These are phyloP conservation scores for Malassezia brasiliensis DNA, from an alignment of 1,284 basidiomycete species.

Conservation along the genomic window DNA sequence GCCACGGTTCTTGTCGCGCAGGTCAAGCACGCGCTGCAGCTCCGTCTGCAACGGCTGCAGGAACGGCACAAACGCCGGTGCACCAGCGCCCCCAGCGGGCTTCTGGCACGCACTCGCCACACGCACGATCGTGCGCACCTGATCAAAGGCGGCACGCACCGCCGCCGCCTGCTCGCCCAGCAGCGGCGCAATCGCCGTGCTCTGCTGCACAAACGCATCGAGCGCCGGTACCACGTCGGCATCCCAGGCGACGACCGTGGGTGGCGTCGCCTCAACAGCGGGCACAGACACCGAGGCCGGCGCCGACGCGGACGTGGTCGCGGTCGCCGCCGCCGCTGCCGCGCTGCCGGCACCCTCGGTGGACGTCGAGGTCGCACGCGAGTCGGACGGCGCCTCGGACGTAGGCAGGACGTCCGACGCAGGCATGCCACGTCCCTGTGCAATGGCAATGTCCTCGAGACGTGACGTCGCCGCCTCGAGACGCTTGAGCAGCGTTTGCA, in stretches of 20 bases:
- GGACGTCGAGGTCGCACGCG: not conserved
- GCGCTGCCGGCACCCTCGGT: not conserved
- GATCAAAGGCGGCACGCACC: slow-evolving; percentile 54
- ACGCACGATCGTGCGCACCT: slow-evolving; percentile 62
- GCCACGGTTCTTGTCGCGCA: slow-evolving; percentile 71
- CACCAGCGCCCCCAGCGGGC: slow-evolving; percentile 54
- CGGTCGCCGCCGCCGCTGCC: slow-evolving; percentile 17
- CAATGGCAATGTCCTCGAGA: slow-evolving; percentile 75
- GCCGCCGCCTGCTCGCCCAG: slow-evolving; percentile 52
- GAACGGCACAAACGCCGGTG: slow-evolving; percentile 57
- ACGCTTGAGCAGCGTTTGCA: slow-evolving; percentile 43
- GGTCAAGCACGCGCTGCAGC: slow-evolving; percentile 64
- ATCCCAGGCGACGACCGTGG: slow-evolving; percentile 64
- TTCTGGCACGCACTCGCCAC: slow-evolving; percentile 67
- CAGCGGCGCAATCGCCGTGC: slow-evolving; percentile 63
- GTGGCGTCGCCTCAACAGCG: slow-evolving; percentile 56
- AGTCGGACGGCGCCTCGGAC: not conserved
- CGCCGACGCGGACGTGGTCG: slow-evolving; percentile 59
- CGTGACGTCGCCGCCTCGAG: slow-evolving; percentile 81
- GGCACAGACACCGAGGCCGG: slow-evolving; percentile 67
- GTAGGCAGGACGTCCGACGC: not conserved
- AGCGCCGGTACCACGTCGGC: slow-evolving; percentile 64
- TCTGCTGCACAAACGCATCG: slow-evolving; percentile 63
- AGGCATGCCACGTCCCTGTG: slow-evolving; percentile 19
- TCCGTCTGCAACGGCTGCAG: slow-evolving; percentile 65